Evolutionary conservation across 108 stramenopile genomes (phyloP).

Genomic region (Cylindrotheca fusiformis): DNA sequence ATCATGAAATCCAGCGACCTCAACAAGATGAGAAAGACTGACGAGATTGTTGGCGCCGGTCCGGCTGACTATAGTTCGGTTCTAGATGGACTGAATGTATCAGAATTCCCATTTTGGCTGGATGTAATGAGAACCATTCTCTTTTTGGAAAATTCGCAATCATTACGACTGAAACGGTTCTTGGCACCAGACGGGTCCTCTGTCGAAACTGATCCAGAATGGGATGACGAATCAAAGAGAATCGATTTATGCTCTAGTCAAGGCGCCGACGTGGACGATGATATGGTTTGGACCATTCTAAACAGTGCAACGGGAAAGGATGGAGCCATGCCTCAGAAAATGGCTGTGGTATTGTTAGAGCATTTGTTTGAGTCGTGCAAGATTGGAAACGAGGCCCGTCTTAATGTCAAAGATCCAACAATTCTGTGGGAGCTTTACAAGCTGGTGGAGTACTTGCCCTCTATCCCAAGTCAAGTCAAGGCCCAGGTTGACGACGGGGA

Average conservation of each 20-base stretch:
- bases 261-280: constrained; percentile 64
- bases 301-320: constrained; percentile 9
- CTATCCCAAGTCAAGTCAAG: not conserved
- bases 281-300: constrained; percentile 58
- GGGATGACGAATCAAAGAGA: constrained; percentile 31
- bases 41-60: constrained; percentile 45
- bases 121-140: constrained; percentile 50
- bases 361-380: constrained; percentile 54
- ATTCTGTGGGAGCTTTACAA: constrained; percentile 60
- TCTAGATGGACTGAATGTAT: constrained; percentile 27
- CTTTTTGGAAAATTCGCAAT: constrained; percentile 48
- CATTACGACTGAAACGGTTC: constrained; percentile 38
- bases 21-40: constrained; percentile 14
- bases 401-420: constrained; percentile 23
- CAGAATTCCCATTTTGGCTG: constrained; percentile 27
- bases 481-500: not conserved
- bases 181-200: constrained; percentile 16
- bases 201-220: constrained; percentile 13
- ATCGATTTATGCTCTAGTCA: constrained; percentile 41
- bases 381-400: constrained; percentile 5
- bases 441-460: constrained; percentile 49
- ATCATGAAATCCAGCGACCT: not conserved
- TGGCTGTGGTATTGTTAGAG: constrained; percentile 54
- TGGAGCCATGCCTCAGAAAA: constrained; percentile 14
- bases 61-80: constrained; percentile 44